Conservation (phyloP, 225 moss, liverwort and hornwort species). For the Marchantia paleacea region DNA sequence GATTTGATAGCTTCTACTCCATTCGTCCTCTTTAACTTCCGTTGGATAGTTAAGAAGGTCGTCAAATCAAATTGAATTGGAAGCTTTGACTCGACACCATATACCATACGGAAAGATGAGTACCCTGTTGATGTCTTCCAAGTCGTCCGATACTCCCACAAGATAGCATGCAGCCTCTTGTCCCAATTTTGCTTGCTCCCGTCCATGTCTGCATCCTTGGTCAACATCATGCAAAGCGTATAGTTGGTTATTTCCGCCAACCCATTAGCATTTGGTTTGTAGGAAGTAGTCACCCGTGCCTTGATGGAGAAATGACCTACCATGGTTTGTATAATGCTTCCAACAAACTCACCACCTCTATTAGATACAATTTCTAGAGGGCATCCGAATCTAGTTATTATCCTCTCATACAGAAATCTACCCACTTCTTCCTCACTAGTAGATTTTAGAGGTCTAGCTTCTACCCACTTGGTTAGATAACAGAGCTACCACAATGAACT, state of each 20-base stretch:
- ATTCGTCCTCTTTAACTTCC: too few relatives aligned
- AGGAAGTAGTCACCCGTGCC: neutral
- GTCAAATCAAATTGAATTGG: conserved; percentile 3
- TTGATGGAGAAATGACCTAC: neutral
- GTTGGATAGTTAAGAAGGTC: neutral
- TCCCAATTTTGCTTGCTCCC: neutral
- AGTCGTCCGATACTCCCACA: conserved; percentile 10
- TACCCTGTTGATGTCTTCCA: conserved; percentile 1
- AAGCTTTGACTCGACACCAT: neutral
- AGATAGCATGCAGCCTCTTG: neutral
- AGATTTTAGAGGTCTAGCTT: neutral
- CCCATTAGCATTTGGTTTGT: conserved; percentile 10
- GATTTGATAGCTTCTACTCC: too few relatives aligned
- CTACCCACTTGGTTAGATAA: conserved; percentile 4
- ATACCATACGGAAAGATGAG: neutral
- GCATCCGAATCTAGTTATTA: neutral
- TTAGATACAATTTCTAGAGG: neutral
- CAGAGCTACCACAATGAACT: neutral
- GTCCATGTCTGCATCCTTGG: neutral
- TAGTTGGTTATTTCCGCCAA: neutral
- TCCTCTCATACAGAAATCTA: neutral
- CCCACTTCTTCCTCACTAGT: neutral
- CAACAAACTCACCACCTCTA: neutral
- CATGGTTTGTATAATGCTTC: neutral
- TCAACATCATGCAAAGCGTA: neutral